Evolutionary conservation across 345 rosid genomes (phyloP).

Genomic region (Aethionema arabicum): DNA sequence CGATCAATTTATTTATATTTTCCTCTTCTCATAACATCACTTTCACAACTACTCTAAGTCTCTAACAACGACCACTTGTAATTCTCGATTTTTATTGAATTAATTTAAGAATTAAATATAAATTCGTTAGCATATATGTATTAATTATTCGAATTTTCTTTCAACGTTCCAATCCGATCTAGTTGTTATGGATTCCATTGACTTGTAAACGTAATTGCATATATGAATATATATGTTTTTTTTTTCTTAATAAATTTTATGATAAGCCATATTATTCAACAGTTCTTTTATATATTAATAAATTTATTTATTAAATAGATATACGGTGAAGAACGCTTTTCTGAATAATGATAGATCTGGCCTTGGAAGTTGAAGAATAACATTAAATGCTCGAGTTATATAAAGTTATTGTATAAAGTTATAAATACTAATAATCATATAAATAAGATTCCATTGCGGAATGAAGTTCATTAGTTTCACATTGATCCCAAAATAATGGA

Average conservation of each 20-base stretch:
- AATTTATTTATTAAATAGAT: not conserved
- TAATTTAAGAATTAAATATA: too few relatives aligned
- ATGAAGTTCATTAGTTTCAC: constrained; percentile 15
- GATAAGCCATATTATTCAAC: too few relatives aligned
- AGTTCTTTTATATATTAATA: too few relatives aligned
- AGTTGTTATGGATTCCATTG: too few relatives aligned
- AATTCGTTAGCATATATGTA: too few relatives aligned
- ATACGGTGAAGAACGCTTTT: constrained; percentile 13
- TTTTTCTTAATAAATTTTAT: too few relatives aligned
- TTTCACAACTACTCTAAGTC: not conserved
- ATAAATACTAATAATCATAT: not conserved
- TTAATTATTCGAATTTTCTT: too few relatives aligned
- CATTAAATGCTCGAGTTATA: constrained; percentile 3
- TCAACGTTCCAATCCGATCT: too few relatives aligned
- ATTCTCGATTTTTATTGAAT: not conserved
- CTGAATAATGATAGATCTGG: not conserved
- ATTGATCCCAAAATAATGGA: constrained; percentile 4
- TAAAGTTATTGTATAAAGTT: not conserved
- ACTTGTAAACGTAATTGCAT: too few relatives aligned
- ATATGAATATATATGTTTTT: too few relatives aligned
- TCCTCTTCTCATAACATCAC: constrained; percentile 22
- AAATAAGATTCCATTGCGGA: not conserved
- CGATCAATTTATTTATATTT: constrained; percentile 5
- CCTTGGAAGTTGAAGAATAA: constrained; percentile 21
- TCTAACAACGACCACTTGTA: constrained; percentile 16